Evolutionary conservation across 805 yeast genomes (phyloP), one percentile per base, ranked within the genome.

Genomic region (Wickerhamia fluorescens): DNA sequence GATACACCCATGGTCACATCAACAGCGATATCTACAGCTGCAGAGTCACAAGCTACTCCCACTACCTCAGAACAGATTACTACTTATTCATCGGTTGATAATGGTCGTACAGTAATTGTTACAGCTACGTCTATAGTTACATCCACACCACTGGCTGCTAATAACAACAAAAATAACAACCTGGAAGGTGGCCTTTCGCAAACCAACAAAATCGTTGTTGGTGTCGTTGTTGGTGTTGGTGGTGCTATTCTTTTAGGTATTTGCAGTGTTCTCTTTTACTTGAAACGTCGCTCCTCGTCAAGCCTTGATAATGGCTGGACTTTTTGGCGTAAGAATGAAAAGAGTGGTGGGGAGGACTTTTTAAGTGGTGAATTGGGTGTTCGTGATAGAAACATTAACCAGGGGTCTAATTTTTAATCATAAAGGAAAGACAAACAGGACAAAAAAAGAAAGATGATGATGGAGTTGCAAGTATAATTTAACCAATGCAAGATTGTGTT

Each of bases 181-280:
- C 30, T 30, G 28, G 19, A 26, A 12, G 20, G 60, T 11, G 68
- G 69, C 3, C 56, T 64, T 34, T 61, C 68, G 17, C 36, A 47
- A 20, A 61, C 68, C 30, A 64, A 64, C 40, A 53, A 52, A 32
- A 59, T 64, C 13, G 68, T 64, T 6, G 71, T 64, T 6, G 69
- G 71, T 21, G 69, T 64, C 7, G 69, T 63, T 20, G 69, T 64
- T 7, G 69, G 69, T 23, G 66, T 64, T 11, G 69, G 69, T 25
- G 69, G 69, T 7, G 47, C 66, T 5, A 45, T 64, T 23, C 44
- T 64, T 29, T 16, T 62, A 8, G 68, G 58, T 5, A 42, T 63
- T 16, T 35, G 53, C 3, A 61, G 49, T 0, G 41, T 58, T 12
- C 45, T 61, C 23, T 61, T 53, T 46, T 45, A 49, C 39, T 41